A percentile compares a stretch with the other conserved stretches of the same genome.
Evolutionary conservation across 208 protist species (phyloP).

Genomic region (Trypanosoma lewisi): DNA sequence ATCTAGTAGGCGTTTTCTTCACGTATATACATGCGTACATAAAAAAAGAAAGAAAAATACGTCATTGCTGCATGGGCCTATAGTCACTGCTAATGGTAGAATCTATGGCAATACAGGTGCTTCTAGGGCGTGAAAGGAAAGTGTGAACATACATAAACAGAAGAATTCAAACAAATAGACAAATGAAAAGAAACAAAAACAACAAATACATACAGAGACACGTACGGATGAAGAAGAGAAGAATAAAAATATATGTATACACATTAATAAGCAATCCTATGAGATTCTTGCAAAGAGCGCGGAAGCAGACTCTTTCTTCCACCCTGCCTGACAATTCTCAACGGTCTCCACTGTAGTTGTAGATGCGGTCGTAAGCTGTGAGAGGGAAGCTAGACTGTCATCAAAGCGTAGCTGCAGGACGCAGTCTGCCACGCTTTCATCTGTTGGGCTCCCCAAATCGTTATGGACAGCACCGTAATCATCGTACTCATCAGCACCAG

Average conservation of each 20-base stretch:
- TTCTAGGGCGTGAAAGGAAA: not conserved
- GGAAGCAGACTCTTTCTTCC: not conserved
- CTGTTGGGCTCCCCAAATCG: not conserved
- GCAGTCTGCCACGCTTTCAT: slow-evolving; percentile 24
- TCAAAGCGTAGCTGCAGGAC: slow-evolving; percentile 44
- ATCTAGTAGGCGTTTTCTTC: not conserved
- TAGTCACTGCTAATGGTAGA: not conserved
- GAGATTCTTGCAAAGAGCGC: slow-evolving; percentile 7
- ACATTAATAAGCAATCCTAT: slow-evolving; percentile 3
- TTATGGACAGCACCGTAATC: not conserved
- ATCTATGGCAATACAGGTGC: slow-evolving; percentile 2
- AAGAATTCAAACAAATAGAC: slow-evolving; percentile 3
- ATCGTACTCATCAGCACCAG: too few relatives aligned
- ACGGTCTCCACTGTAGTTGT: slow-evolving; percentile 4
- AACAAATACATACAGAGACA: slow-evolving; percentile 9
- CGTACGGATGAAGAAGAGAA: slow-evolving; percentile 6
- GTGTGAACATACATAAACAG: not conserved
- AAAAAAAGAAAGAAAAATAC: too few relatives aligned
- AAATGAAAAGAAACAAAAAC: slow-evolving; percentile 20
- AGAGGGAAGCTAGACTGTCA: slow-evolving; percentile 18
- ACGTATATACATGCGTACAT: not conserved
- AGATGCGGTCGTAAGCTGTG: slow-evolving; percentile 23
- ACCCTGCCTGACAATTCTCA: not conserved
- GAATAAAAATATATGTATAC: slow-evolving; percentile 17
- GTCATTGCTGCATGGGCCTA: not conserved